Evolutionary conservation across 345 rosid species (phyloP), one percentile per base, ranked within the genome.

Genomic region (Psidium guajava): DNA sequence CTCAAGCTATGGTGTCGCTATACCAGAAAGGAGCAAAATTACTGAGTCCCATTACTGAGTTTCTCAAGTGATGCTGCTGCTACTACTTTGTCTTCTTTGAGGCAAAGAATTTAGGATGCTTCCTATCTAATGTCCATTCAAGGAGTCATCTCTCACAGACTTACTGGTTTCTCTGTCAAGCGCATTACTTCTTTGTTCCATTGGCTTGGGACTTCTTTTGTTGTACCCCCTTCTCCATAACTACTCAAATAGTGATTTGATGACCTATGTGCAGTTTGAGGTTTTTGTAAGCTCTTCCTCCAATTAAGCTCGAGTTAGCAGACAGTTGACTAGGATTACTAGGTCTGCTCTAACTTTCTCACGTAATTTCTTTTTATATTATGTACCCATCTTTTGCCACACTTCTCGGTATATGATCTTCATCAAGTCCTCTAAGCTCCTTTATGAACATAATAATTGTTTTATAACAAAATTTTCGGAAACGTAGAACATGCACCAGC

Each of bases 81-180:
- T 50, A 11, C 52, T 50, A 2, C 14, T 11, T 50, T 11, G 52
- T 50, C 52, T 50, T 50, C 52, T 58, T 6, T 32, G 28, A 58
- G 6, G 32, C 61, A 24, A 57, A 57, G 27, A 27, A 25, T 57
- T 57, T 57, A 24, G 12, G 61, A 57, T 55, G 58, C 58, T 55
- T 55, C 58, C 58, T 21, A 55, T 55, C 58, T 55, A 22, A 22
- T 55, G n/a, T 22, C 22, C 58, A 55, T 55, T 22, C n/a, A 22
- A 25, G 22, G 61, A 24, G 61, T 56, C 59, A 24, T 56, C 98
- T 86, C 95, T 97, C 73, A 91, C 92, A 44, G 47, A 6, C 96
- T 64, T 95, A 84, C n/a, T 56, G 61, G 24, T 56, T 24, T 22
- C 14, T 24, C 59, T 56, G 1, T 24, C 7, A 8, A 24, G 61